Evolutionary conservation across 208 protist genomes (phyloP), one percentile per base, ranked within the genome.

Genomic region (Trypanosoma boissoni): DNA sequence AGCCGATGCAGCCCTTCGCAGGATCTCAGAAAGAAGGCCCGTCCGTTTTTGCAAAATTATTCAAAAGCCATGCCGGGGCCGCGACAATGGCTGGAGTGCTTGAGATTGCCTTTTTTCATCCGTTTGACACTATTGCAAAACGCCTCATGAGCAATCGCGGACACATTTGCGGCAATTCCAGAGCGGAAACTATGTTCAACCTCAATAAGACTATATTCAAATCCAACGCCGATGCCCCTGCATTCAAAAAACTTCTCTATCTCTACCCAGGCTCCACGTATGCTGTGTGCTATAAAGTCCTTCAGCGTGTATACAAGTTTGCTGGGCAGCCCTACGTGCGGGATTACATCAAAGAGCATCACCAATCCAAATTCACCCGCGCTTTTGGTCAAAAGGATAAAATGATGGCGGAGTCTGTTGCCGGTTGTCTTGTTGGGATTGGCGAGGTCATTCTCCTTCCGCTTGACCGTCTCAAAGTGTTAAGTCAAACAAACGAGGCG

Each of bases 291-390:
- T 97, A 97, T 68, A 97, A 97, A 70, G 82, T 97, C 0, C 78
- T 93, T 36, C 91, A 97, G 73, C 83, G 91, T 18, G 82, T 94
- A 24, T 95, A 92, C 81, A 97, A 97, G 73, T 95, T 97, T 53
- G 87, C 86, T 4, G 88, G 88, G 2, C 91, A 97, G 83, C 91
- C 91, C 0, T 39, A 92, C 32, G 83, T 94, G 49, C 81, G 83
- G 36, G 87, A 95, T 54, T 78, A 76, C 60, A 49, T 94, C 23
- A 57, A 57, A 31, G 37, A 26, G 2, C 53, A 81, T 45, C 76
- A 89, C 58, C 59, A 71, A 23, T 23, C 64, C 27, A 68, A 28
- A 43, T 88, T 86, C 61, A 84, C 71, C 20, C 49, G 56, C 14
- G 43, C 55, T 27, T 95, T 91, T 64, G 84, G 78, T 41, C 60